Evolutionary conservation across 495 filamentous ascomycete species (phyloP).

Genomic region (Aspergillus conjunctus): DNA sequence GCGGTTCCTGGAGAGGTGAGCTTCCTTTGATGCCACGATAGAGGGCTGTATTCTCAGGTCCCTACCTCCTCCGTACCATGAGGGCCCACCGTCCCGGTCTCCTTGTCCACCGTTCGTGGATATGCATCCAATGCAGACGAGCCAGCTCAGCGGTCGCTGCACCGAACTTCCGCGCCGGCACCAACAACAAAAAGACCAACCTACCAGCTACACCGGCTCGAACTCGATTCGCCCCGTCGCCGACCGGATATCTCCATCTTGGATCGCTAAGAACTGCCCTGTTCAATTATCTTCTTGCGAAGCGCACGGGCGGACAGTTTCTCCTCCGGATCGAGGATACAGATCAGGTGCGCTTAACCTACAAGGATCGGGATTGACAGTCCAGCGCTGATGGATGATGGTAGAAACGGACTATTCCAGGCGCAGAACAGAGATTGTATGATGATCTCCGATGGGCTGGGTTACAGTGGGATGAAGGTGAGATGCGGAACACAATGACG

Average conservation of each 20-base stretch:
- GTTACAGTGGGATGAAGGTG: constrained; percentile 91
- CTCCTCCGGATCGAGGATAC: constrained; percentile 92
- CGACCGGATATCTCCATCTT: constrained; percentile 90
- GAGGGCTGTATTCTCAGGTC: too few species aligned
- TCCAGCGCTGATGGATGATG: constrained; percentile 34
- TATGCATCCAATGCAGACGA: constrained; percentile 44
- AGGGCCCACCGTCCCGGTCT: constrained; percentile 30
- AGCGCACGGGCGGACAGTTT: constrained; percentile 88
- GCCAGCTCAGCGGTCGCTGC: constrained; percentile 36
- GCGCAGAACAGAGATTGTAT: constrained; percentile 74
- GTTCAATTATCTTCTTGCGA: constrained; percentile 89
- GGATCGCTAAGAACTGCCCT: constrained; percentile 89
- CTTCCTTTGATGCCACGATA: too few species aligned
- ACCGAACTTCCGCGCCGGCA: constrained; percentile 26
- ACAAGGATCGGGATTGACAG: not conserved
- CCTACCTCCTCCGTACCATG: constrained; percentile 23
- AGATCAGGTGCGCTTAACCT: constrained; percentile 67
- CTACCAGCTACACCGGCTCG: constrained; percentile 68
- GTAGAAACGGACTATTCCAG: constrained; percentile 75
- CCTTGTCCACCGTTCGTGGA: constrained; percentile 44
- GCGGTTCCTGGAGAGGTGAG: too few species aligned
- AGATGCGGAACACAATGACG: constrained; percentile 3
- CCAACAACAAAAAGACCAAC: constrained; percentile 38
- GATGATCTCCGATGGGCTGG: constrained; percentile 87
- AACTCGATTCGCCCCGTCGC: constrained; percentile 94